Evolutionary conservation across 495 filamentous ascomycete species (phyloP), one percentile per base, ranked within the genome.

Genomic region (Copromyces sp.): DNA sequence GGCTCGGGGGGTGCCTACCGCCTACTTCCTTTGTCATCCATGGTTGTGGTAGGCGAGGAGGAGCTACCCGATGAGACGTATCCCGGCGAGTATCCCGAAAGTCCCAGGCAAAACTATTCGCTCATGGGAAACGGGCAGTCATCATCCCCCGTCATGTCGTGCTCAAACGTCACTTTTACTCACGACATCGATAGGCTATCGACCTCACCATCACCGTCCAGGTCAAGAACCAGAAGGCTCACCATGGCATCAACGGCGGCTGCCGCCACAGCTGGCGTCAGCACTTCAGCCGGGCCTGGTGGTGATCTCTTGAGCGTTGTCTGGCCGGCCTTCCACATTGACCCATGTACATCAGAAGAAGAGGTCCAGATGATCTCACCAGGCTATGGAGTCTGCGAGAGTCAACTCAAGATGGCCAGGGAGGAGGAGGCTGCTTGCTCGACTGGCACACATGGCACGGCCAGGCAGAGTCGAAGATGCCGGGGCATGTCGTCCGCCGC

Each of bases 281-380:
- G 24, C 24, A 24, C 24, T 24, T 24, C 29, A 65, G 6, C 12
- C 1, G 53, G 53, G 0, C 24, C 53, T 1, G 0, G 29, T 0
- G 0, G 14, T 65, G 53, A 65, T 35, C 29, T 65, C 29, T 65
- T 65, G 53, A 32, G 0, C 14, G 74, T 71, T 14, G 38, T 79
- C 70, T 79, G 76, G 77, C 73, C 77, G 0, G 70, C 68, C 29
- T 78, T 79, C 16, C 41, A 69, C 39, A 39, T 45, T 41, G 35
- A 37, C 3, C 3, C 69, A 1, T 14, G 45, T 40, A 12, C 0
- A 29, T 14, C 32, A 2, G 40, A 35, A 1, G 72, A 76, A 16
- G 42, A 17, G 1, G 0, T 32, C 0, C n/a, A 3, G 0, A 44
- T 61, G 2, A 39, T 73, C n/a, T 42, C 47, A 37, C 7, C 17